Base-by-base conservation (phyloP, 2,329 filamentous ascomycete genomes). In the Alternaria gaisen region DNA sequence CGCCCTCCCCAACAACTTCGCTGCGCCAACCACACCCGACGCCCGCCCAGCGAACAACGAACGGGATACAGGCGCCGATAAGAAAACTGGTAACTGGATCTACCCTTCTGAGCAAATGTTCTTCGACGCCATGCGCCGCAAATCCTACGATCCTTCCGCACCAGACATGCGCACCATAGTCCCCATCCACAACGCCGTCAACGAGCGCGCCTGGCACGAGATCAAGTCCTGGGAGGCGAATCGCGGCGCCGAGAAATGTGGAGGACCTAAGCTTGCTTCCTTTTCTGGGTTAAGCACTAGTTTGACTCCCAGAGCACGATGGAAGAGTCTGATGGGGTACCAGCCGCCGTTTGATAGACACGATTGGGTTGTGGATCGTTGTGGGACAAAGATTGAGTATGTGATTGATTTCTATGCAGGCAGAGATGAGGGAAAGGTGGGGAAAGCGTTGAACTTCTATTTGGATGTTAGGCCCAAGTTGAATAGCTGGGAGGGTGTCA, bases 391-490 rank as follows among this genome's bases (percentile, higher is more conserved):
- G 72, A 82, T 99, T 50, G 95, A 98, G 72, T 99, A 99, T 77
- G 91, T 99, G 40, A 99, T 99, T 78, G 95, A 99, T 80, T 99
- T 99, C 72, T 99, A 99, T 76, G 89, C 93, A 5, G 95, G 95
- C 0, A 87, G 84, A 69, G 77, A 83, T 30, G 77, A 79, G 56
- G 78, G 74, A 52, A 79, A 75, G 58, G 77, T 64, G 72, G 67
- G 76, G 57, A 81, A 80, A 58, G 84, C 83, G 44, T 72, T 90
- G 67, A 89, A 84, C 67, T 90, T 90, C 68, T 90, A 87, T 72
- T 73, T 90, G 53, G 88, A 90, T 73, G 88, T 90, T 5, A 80
- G 88, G 68, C 88, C 88, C 7, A 90, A 90, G 79, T 61, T 90
- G 75, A 90, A 90, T 74, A 86, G 78, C 57, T 85, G 82, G 77